Evolutionary conservation across 2,329 filamentous ascomycete species (phyloP), one percentile per base, ranked within the genome.

Genomic region (Fonsecaea erecta): DNA sequence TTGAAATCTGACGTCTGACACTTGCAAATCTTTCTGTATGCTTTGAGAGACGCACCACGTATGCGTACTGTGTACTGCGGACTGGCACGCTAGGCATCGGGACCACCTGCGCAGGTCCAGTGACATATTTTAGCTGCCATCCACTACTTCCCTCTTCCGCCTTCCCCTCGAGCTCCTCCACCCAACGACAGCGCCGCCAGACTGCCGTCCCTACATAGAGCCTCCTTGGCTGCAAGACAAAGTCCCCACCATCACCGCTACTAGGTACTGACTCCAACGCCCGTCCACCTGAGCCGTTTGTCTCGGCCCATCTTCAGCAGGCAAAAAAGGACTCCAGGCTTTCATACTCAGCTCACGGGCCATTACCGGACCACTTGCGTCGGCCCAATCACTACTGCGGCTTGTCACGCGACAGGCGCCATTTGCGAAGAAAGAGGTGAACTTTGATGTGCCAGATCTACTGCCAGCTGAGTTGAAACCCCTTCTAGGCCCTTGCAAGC

Each of bases 1-100:
- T 48, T 64, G 24, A 34, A 55, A 60, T 48, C 51, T 60, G 62
- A 54, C 62, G 55, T 55, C 59, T 60, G 34, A 62, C 58, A 52
- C 37, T 62, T 58, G 61, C 46, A 52, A 52, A 56, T 57, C 51
- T 52, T 56, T 52, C 37, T 21, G 26, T 14, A 26, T 35, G 14
- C 28, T n/a, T 55, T 32, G 34, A 28, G 37, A 57, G 52, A 60
- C 57, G 57, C 52, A 52, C 46, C 43, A 52, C 57, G 57, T 34
- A 18, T 46, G n/a, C n/a, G n/a, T n/a, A n/a, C n/a, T n/a, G n/a
- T n/a, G 56, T 59, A 51, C 43, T 43, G 52, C 56, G 56, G 18
- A 18, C 43, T 24, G 9, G 14, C 28, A 46, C 46, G 46, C 57
- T 51, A 51, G 55, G 46, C 46, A 37, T 30, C 6, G 32, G 40